Evolutionary conservation across 768 basidiomycete species (phyloP).

Genomic region (Agrocybe praecox): DNA sequence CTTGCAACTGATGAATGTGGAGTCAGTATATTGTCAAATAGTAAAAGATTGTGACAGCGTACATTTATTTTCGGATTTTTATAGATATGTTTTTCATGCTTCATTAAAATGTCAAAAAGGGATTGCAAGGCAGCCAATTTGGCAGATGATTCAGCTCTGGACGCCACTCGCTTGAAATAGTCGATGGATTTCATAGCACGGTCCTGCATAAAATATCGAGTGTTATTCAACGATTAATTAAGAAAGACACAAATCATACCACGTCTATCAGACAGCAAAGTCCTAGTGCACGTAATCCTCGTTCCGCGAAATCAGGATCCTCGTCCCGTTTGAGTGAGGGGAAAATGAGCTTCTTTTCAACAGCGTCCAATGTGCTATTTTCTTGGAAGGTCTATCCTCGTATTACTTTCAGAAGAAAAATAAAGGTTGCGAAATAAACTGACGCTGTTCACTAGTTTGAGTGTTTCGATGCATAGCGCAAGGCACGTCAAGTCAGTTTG

Average conservation of each 20-base stretch:
- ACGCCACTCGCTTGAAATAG: constrained; percentile 65
- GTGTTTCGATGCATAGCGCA: constrained; percentile 75
- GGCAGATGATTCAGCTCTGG: constrained; percentile 61
- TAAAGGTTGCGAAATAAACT: constrained; percentile 26
- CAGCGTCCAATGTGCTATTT: constrained; percentile 73
- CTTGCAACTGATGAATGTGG: constrained; percentile 16
- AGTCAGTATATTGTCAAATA: not conserved
- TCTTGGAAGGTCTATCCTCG: constrained; percentile 57
- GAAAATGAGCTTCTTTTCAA: constrained; percentile 81
- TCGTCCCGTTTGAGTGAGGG: constrained; percentile 76
- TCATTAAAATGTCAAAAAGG: constrained; percentile 86
- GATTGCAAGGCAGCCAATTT: constrained; percentile 75
- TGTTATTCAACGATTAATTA: not conserved
- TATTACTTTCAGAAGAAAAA: not conserved
- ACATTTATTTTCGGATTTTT: constrained; percentile 32
- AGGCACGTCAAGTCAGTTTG: constrained; percentile 76
- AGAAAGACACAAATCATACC: constrained; percentile 32
- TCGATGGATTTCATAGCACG: constrained; percentile 46
- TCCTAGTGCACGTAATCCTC: constrained; percentile 70
- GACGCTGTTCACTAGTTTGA: constrained; percentile 86
- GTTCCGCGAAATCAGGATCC: constrained; percentile 63
- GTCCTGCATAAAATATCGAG: constrained; percentile 20
- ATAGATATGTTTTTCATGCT: constrained; percentile 65
- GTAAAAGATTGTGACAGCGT: constrained; percentile 2
- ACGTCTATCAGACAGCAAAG: constrained; percentile 77